Evolutionary conservation across 1,284 basidiomycete genomes (phyloP), one percentile per base, ranked within the genome.

Genomic region (Peniophora sp.): DNA sequence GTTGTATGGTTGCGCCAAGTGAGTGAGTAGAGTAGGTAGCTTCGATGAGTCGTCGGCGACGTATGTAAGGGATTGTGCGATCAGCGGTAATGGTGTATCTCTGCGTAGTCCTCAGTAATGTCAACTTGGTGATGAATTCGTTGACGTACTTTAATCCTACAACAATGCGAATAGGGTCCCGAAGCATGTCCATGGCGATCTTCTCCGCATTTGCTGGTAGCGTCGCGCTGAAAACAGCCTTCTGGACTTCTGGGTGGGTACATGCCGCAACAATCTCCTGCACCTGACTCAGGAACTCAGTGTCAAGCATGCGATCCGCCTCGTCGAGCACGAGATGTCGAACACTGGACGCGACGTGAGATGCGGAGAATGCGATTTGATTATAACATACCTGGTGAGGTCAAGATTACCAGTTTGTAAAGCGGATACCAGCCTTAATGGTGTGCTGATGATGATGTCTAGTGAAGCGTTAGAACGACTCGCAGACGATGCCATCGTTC

Each of bases 41-140:
- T 99, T 99, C 27, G 95, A 97, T 3, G 85, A 77, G 61, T 99
- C 97, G 50, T 92, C 89, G 12, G 90, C 90, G 36, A 95, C 92
- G 65, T 97, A 99, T 32, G 86, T 85, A 14, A 99, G 78, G 2
- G 84, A 82, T 69, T 99, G 96, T 9, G 81, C 68, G 48, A 98
- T 93, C 11, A 89, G 84, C 53, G 73, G 92, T 59, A 76, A 83
- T 55, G 73, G 93, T 47, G 81, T 98, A 65, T 99, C 96, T 67
- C 93, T 97, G 59, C 2, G 36, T 36, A 10, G 34, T n/a, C 10
- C 34, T 10, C n/a, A 50, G 35, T 50, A 22, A 41, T 11, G 35
- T 25, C 50, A 41, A 47, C 12, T 23, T 32, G 34, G 38, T 48
- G n/a, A n/a, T 32, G 41, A 53, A 34, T 53, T 46, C 19, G 52